Percentiles rank a stretch among this genome's conserved stretches.
These are phyloP conservation scores for Phytophthora fragariaefolia DNA, from an alignment of 352 stramenopile species.

Conservation along the genomic window DNA sequence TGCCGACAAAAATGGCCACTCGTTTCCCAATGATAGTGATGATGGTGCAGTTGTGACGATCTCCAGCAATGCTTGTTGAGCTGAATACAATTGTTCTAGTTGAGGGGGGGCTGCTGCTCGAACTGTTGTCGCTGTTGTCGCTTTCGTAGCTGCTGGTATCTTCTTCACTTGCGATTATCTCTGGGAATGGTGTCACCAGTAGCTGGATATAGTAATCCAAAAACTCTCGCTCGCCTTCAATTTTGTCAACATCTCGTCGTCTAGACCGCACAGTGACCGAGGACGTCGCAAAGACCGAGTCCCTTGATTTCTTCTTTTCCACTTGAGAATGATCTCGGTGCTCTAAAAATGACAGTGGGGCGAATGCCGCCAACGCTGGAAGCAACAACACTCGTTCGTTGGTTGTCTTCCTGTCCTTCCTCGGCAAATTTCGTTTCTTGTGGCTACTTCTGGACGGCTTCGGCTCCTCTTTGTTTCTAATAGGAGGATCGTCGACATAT, in stretches of 20 bases:
- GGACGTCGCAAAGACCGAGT: slow-evolving; percentile 26
- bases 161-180: slow-evolving; percentile 10
- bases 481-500: slow-evolving; percentile 1
- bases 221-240: slow-evolving; percentile 53
- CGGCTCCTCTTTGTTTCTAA: background rate
- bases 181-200: slow-evolving; percentile 9
- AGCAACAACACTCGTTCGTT: slow-evolving; percentile 48
- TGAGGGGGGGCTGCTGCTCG: background rate
- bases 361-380: slow-evolving; percentile 46
- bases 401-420: slow-evolving; percentile 8
- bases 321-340: slow-evolving; percentile 29
- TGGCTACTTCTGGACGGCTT: background rate
- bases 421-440: background rate
- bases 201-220: slow-evolving; percentile 45
- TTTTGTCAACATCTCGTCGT: slow-evolving; percentile 33
- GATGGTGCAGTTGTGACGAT: background rate
- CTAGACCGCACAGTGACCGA: slow-evolving; percentile 48
- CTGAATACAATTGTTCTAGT: slow-evolving; percentile 5
- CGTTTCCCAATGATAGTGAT: background rate
- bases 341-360: slow-evolving; percentile 48
- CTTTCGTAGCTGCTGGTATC: background rate
- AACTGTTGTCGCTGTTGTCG: background rate
- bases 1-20: slow-evolving; percentile 12
- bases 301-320: slow-evolving; percentile 8
- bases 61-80: slow-evolving; percentile 8